Evolutionary conservation across 2,329 filamentous ascomycete genomes (phyloP).

Genomic region (Arthrobotrys musiformis): DNA sequence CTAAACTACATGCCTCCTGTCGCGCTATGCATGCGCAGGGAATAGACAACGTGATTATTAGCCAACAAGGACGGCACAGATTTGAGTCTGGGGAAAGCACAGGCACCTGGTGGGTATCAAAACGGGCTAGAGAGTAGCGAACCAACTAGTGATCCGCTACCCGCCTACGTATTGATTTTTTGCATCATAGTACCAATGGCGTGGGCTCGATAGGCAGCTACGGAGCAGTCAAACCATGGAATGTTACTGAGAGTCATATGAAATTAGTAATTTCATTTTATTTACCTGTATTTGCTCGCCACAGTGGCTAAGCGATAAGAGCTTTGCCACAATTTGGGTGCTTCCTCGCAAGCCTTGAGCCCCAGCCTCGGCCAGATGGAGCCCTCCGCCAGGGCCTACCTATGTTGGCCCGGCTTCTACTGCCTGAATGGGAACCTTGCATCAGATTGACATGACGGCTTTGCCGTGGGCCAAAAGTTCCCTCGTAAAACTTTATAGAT

Average conservation of each 20-base stretch:
- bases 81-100: slow-evolving; percentile 11
- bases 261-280: neutral
- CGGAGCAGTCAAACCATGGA: neutral
- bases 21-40: slow-evolving; percentile 8
- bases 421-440: slow-evolving; percentile 10
- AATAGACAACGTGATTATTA: slow-evolving; percentile 9
- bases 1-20: neutral
- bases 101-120: neutral
- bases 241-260: slow-evolving; percentile 13
- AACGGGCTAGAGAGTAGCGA: neutral
- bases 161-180: neutral
- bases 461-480: slow-evolving; percentile 1
- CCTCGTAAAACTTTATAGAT: neutral
- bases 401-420: neutral
- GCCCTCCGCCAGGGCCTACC: neutral
- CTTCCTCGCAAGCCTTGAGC: neutral
- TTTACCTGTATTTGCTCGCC: neutral
- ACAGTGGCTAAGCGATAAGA: slow-evolving; percentile 17
- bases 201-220: slow-evolving; percentile 8
- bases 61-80: slow-evolving; percentile 8
- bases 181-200: neutral
- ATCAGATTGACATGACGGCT: slow-evolving; percentile 13
- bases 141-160: neutral
- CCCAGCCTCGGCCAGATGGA: slow-evolving; percentile 6
- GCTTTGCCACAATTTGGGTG: neutral